These are phyloP conservation scores for Fulvia fulva DNA, from an alignment of 2,329 filamentous ascomycete species.

Conservation along the genomic window DNA sequence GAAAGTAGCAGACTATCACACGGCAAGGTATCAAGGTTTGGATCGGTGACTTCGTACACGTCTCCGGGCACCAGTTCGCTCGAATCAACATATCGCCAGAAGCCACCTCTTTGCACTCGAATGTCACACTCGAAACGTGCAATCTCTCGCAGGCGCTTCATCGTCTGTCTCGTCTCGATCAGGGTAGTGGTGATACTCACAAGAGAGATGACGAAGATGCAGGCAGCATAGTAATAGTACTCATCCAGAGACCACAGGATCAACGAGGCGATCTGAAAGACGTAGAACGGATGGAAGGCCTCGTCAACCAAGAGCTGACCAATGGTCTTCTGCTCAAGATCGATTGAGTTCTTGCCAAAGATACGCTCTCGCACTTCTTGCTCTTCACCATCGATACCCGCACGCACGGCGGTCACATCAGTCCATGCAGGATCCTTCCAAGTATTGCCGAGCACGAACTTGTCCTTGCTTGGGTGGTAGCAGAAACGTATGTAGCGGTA, in stretches of 20 bases:
- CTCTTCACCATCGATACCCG: conserved; percentile 83
- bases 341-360: conserved; percentile 86
- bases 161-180: conserved; percentile 86
- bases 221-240: conserved; percentile 96
- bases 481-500: conserved; percentile 94
- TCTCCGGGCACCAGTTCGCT: conserved; percentile 90
- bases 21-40: conserved; percentile 79
- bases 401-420: conserved; percentile 67
- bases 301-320: conserved; percentile 85
- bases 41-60: conserved; percentile 94
- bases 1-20: conserved; percentile 87
- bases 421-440: conserved; percentile 96
- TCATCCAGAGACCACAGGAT: conserved; percentile 91
- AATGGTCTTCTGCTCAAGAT: conserved; percentile 85
- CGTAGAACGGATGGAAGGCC: conserved; percentile 96
- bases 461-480: conserved; percentile 84
- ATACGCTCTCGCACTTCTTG: conserved; percentile 77
- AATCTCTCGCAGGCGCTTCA: conserved; percentile 84
- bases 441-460: conserved; percentile 77
- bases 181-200: conserved; percentile 88
- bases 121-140: conserved; percentile 95
- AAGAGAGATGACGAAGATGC: conserved; percentile 91
- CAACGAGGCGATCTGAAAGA: conserved; percentile 94
- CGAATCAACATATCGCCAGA: conserved; percentile 87
- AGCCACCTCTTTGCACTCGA: conserved; percentile 86